Evolutionary conservation across 1,284 basidiomycete genomes (phyloP).

Genomic region (Takashimella koratensis): DNA sequence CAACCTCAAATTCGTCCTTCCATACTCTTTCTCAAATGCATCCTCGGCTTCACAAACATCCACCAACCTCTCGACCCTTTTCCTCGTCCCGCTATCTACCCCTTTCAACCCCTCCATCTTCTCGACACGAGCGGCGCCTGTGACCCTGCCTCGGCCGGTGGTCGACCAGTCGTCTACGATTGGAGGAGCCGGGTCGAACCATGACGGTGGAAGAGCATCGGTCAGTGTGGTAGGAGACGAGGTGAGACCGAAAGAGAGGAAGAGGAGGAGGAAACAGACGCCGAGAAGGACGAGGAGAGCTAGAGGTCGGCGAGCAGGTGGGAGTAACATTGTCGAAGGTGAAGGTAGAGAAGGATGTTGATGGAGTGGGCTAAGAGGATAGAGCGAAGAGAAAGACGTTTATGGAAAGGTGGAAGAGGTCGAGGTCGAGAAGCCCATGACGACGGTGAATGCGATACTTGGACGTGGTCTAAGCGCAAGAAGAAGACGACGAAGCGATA

Average conservation of each 20-base stretch:
- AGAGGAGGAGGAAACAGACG: constrained; percentile 11
- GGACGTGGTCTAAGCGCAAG: no score
- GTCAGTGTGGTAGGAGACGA: not conserved
- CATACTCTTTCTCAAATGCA: constrained; percentile 34
- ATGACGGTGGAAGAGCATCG: not conserved
- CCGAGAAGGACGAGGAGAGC: constrained; percentile 10
- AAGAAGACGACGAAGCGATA: no score
- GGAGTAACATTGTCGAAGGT: not conserved
- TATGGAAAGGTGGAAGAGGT: not conserved
- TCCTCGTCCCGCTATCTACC: constrained; percentile 8
- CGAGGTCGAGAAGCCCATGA: not conserved
- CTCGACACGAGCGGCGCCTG: no score
- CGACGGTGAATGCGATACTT: no score
- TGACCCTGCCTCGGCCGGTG: no score
- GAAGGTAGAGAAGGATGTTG: not conserved
- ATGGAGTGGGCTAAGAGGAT: not conserved
- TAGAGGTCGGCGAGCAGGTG: constrained; percentile 13
- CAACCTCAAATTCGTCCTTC: constrained; percentile 38
- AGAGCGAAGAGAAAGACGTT: not conserved
- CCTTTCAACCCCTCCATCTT: no score
- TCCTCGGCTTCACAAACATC: constrained; percentile 10
- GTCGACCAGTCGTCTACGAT: no score
- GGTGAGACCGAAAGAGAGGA: constrained; percentile 10
- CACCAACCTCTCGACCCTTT: constrained; percentile 9
- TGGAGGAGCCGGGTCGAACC: not conserved